Evolutionary conservation across 805 yeast genomes (phyloP), one percentile per base, ranked within the genome.

Genomic region (Myxozyma melibiosi): DNA sequence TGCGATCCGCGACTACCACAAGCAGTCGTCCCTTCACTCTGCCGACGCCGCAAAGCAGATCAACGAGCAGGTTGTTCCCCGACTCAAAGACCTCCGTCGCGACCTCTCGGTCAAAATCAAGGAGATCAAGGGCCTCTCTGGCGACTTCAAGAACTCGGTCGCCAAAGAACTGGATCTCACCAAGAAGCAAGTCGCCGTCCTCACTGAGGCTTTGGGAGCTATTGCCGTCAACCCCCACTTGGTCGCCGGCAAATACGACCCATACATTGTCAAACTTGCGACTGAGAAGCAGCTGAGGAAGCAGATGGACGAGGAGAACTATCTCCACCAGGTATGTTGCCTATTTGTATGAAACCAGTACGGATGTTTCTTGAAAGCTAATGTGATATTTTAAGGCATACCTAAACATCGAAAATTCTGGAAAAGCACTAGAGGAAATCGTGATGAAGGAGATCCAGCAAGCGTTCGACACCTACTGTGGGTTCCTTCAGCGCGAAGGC

Each of bases 401-500:
- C 70, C 78, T 84, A 64, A 91, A 92, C 72, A 78, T 91, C 64
- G 96, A 92, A 74, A 82, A 83, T 35, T 86, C 96, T 1, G 97
- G 96, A 48, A 84, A 85, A 55, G 94, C 90, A 69, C 79, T 94
- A 61, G 99, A 87, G 70, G 84, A 87, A 66, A 92, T 90, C 59
- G 94, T 94, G 22, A 89, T 86, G 34, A 78, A 83, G 70, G 97
- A 91, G 70, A 77, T 94, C 55, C 97, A 94, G 75, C 84, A 83
- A 65, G 89, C 94, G 18, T 72, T 91, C 63, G 54, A 50, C 9
- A 81, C 86, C 4, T 80, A 80, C 49, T 88, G 87, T 47, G 38
- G 45, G 18, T 51, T 45, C 16, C 58, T 66, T 31, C 64, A 63
- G 14, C 76, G 71, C 16, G 65, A 67, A 47, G 85, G 90, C 39